Evolutionary conservation across 805 yeast species (phyloP).

Genomic region (Candida lessepsii): DNA sequence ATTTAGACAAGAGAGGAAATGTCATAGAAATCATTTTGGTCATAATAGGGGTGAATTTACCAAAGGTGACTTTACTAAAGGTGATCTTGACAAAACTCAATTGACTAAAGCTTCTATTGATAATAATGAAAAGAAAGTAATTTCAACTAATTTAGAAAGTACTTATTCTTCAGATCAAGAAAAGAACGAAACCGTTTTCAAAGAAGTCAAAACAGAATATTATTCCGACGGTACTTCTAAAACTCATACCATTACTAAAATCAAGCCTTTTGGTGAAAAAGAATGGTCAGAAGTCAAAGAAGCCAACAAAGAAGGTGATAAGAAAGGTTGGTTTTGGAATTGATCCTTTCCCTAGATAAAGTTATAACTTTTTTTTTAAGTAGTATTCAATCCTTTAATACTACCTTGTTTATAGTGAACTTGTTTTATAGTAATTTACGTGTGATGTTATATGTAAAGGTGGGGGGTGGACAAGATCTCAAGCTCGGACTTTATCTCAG

Average conservation of each 20-base stretch:
- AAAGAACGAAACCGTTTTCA: conserved; percentile 27
- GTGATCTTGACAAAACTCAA: no score
- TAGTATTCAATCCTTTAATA: background rate
- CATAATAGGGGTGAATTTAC: background rate
- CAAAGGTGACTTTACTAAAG: no score
- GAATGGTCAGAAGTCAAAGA: conserved; percentile 31
- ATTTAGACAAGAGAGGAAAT: background rate
- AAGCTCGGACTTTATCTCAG: no score
- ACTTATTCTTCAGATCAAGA: conserved; percentile 19
- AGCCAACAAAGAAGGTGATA: conserved; percentile 16
- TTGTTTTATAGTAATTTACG: conserved; percentile 8
- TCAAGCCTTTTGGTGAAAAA: conserved; percentile 33
- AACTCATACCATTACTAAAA: conserved; percentile 28
- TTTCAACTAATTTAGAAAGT: conserved; percentile 12
- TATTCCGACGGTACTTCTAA: conserved; percentile 38
- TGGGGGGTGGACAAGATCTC: no score
- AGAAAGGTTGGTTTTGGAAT: conserved; percentile 27
- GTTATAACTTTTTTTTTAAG: no score
- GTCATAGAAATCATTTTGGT: no score
- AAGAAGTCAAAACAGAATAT: conserved; percentile 32
- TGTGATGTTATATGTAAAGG: conserved; percentile 1
- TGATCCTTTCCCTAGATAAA: conserved; percentile 1
- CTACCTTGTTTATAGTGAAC: conserved; percentile 7
- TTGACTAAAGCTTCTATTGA: no score
- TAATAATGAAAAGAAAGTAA: conserved; percentile 8